Conservation (phyloP, 345 rosid species). For the Citrus sp. region DNA sequence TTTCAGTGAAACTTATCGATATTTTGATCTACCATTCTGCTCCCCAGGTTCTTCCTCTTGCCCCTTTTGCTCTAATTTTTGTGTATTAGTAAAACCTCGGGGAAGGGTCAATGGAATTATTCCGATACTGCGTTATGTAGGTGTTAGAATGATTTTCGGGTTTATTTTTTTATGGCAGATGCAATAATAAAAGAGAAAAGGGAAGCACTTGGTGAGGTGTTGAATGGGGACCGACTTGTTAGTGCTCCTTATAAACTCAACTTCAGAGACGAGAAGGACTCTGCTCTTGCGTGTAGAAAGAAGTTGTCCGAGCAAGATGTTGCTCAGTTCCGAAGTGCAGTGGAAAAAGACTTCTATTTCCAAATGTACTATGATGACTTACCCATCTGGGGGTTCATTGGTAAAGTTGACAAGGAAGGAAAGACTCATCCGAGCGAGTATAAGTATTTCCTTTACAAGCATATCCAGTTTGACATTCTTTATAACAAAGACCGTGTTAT, state of each 20-base stretch:
- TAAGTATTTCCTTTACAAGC: slow-evolving; percentile 71
- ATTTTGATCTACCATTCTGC: slow-evolving; percentile 60
- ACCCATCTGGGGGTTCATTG: slow-evolving; percentile 91
- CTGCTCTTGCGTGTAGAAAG: slow-evolving; percentile 58
- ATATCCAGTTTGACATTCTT: slow-evolving; percentile 67
- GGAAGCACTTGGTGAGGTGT: slow-evolving; percentile 89
- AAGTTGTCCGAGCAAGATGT: slow-evolving; percentile 60
- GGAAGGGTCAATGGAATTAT: background rate
- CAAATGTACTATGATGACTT: slow-evolving; percentile 91
- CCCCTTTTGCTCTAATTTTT: background rate
- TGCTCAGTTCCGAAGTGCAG: slow-evolving; percentile 52
- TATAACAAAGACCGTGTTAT: slow-evolving; percentile 75
- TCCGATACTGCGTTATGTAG: background rate
- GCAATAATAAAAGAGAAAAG: slow-evolving; percentile 60
- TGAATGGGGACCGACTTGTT: slow-evolving; percentile 85
- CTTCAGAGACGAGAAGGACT: slow-evolving; percentile 64
- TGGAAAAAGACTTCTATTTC: slow-evolving; percentile 77
- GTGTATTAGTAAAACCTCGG: background rate
- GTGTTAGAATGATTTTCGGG: background rate
- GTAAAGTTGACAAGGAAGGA: slow-evolving; percentile 76
- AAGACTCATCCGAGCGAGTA: slow-evolving; percentile 58
- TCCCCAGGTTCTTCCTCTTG: slow-evolving; percentile 29
- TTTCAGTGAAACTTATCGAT: slow-evolving; percentile 50
- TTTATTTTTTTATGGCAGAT: slow-evolving; percentile 29
- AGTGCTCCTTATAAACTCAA: slow-evolving; percentile 83